Evolutionary conservation across 1,139 yeast species (phyloP).

Genomic region (Meyerozyma sp.): DNA sequence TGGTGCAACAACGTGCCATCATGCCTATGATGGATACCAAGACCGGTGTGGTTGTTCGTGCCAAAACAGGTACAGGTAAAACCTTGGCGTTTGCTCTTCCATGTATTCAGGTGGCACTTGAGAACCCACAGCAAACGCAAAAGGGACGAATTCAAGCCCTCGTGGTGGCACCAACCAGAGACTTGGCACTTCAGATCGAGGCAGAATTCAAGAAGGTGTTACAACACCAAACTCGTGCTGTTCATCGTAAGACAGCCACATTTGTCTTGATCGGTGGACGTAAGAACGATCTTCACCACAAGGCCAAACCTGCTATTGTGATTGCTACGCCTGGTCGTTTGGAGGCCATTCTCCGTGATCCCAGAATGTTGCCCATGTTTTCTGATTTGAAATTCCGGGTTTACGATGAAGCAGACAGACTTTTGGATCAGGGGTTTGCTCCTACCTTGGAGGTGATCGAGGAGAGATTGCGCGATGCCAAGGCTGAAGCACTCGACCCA

Average conservation of each 20-base stretch:
- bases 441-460: slow-evolving; percentile 57
- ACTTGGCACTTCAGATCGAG: slow-evolving; percentile 80
- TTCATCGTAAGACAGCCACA: slow-evolving; percentile 13
- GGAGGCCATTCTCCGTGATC: slow-evolving; percentile 50
- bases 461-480: slow-evolving; percentile 33
- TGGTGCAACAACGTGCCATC: slow-evolving; percentile 73
- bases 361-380: slow-evolving; percentile 44
- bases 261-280: slow-evolving; percentile 38
- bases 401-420: slow-evolving; percentile 85
- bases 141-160: slow-evolving; percentile 45
- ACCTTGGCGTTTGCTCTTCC: slow-evolving; percentile 87
- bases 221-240: slow-evolving; percentile 11
- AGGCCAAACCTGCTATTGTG: slow-evolving; percentile 42
- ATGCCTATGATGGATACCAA: slow-evolving; percentile 57
- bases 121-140: slow-evolving; percentile 19
- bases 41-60: slow-evolving; percentile 73
- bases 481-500: slow-evolving; percentile 15
- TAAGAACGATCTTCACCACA: slow-evolving; percentile 14
- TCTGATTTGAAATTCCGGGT: slow-evolving; percentile 56
- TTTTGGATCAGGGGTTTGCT: slow-evolving; percentile 73
- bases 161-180: slow-evolving; percentile 88
- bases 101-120: slow-evolving; percentile 45
- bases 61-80: slow-evolving; percentile 95
- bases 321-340: slow-evolving; percentile 93
- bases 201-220: slow-evolving; percentile 53